Conservation (phyloP, 345 rosid genomes). For the Lagerstroemia speciosa region DNA sequence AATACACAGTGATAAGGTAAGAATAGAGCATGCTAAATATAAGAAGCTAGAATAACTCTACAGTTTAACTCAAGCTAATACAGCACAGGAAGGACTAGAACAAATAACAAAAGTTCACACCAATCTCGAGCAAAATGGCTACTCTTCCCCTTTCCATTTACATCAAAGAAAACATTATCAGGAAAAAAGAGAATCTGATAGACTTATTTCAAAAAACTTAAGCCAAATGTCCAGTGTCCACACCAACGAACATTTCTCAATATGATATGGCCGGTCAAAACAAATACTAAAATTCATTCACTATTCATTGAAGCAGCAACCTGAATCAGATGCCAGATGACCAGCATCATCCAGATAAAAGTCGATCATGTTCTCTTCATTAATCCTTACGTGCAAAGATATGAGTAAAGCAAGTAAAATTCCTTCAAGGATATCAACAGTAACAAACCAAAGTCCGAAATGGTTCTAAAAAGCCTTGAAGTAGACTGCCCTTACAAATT, state of each 20-base stretch:
- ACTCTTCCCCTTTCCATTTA: not conserved
- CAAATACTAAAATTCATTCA: not conserved
- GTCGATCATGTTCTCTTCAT: not conserved
- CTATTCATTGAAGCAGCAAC: not conserved
- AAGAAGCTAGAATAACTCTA: too few species aligned
- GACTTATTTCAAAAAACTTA: too few species aligned
- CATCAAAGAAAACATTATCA: not conserved
- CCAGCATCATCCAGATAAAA: not conserved
- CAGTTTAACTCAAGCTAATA: not conserved
- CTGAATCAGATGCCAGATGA: not conserved
- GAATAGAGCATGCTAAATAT: not conserved
- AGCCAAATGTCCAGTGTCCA: not conserved
- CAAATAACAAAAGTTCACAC: not conserved
- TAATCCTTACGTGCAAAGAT: not conserved
- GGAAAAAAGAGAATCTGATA: not conserved
- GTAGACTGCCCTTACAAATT: not conserved
- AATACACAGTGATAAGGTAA: not conserved
- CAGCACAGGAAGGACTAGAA: too few species aligned
- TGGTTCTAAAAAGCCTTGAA: not conserved
- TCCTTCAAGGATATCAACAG: too few species aligned
- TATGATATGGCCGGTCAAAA: not conserved
- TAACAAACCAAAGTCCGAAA: not conserved
- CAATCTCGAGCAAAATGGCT: not conserved
- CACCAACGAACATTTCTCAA: not conserved
- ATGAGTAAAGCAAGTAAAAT: not conserved